Percentiles rank a stretch among this genome's conserved stretches.
Conservation (phyloP, 805 yeast genomes). For the Metschnikowia aberdeeniae region DNA sequence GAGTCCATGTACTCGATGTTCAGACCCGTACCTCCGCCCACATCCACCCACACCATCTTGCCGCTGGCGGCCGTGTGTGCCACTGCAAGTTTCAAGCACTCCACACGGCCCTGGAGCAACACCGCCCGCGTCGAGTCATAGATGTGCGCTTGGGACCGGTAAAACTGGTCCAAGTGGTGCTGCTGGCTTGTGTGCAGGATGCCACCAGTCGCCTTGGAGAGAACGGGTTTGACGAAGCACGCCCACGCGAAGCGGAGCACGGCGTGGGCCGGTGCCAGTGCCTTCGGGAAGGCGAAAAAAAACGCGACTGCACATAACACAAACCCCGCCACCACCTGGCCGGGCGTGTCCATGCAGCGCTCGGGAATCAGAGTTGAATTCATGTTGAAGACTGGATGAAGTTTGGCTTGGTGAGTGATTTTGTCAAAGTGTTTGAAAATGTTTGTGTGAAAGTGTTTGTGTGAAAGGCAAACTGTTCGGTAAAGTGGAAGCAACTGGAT, state of each 20-base stretch:
- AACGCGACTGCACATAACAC: background rate
- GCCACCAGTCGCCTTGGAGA: conserved; percentile 19
- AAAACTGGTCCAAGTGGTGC: conserved; percentile 62
- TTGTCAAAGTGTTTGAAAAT: too few species aligned
- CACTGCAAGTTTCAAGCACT: conserved; percentile 55
- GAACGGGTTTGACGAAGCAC: conserved; percentile 60
- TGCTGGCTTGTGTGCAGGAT: conserved; percentile 35
- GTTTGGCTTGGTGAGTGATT: too few species aligned
- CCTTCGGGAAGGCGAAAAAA: background rate
- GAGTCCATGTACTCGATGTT: conserved; percentile 74
- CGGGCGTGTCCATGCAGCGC: background rate
- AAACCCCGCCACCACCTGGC: background rate
- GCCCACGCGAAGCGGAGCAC: conserved; percentile 36
- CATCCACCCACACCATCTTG: conserved; percentile 66
- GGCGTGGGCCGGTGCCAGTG: conserved; percentile 19
- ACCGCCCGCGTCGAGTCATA: conserved; percentile 69
- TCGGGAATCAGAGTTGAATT: background rate
- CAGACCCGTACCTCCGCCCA: conserved; percentile 86
- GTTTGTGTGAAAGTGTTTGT: too few species aligned
- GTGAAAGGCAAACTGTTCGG: too few species aligned
- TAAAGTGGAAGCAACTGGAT: too few species aligned
- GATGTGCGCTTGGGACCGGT: conserved; percentile 70
- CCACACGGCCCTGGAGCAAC: conserved; percentile 67
- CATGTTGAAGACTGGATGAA: background rate
- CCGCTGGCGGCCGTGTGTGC: conserved; percentile 41